Evolutionary conservation across 2,329 filamentous ascomycete genomes (phyloP), one percentile per base, ranked within the genome.

Genomic region (Pseudonectria foliicola): DNA sequence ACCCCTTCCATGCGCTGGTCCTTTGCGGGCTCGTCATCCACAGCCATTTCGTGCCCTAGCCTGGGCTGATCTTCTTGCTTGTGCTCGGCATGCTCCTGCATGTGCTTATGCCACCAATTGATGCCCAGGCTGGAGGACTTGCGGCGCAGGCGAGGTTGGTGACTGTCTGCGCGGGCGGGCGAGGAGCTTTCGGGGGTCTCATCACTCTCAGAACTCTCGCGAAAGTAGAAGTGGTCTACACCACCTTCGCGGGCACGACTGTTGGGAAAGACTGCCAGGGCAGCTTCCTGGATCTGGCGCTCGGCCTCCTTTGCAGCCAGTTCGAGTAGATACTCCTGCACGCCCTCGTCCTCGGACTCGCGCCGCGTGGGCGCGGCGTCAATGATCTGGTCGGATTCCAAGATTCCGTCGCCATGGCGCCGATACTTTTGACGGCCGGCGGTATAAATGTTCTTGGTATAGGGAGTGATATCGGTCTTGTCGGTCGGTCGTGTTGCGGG

Each of bases 221-320:
- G 71, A 39, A 82, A 77, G 54, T 75, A 71, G 55, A 82, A 87
- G 52, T 87, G 82, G 48, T 81, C 73, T 7, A 85, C 79, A 28
- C 77, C 80, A 43, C 81, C 80, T 49, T 83, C 77, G 42, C 76
- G 74, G 27, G 81, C 71, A 10, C 75, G 73, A 52, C 82, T 84
- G 52, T 81, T 81, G 51, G 83, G 82, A 53, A 87, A 89, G 2
- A 82, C 85, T 26, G 80, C 80, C 54, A 88, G 70, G 31, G 82
- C 84, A 52, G 77, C 71, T 49, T 94, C 85, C 43, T 83, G 78
- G 44, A 95, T 68, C 56, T 90, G 82, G 52, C 80, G 78, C 56
- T 92, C 81, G 7, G 84, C 85, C 52, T 87, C 82, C 52, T 80
- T 82, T 33, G 85, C 85, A 28, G 88, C 85, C 38, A 94, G 67